Base-by-base conservation (phyloP, 495 filamentous ascomycete species). In the Cercophora samala region DNA sequence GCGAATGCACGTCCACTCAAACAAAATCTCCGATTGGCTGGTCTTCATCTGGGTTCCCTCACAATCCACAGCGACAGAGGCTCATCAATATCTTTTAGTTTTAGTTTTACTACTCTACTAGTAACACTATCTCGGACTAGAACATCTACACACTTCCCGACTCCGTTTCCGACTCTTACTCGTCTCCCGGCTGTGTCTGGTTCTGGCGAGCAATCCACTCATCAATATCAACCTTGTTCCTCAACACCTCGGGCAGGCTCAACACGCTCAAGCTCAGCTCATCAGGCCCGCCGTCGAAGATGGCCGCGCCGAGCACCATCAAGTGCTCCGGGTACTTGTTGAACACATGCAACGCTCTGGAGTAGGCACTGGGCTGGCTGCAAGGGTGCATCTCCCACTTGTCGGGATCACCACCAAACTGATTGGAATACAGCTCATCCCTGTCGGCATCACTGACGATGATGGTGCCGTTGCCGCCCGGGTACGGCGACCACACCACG, bases 371-470 rank as follows among this genome's bases (percentile, higher is more conserved):
- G 0, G 73, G 69, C 70, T 86, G 81, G 0, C 79, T 79, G 52
- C 60, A 63, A 6, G 60, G 25, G 2, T 85, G 74, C 66, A 78
- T 82, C 51, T 79, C 82, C 89, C 89, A 90, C 13, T 81, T 73
- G 24, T 78, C 80, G 3, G 73, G 70, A 52, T 82, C 79, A 9
- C 87, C 88, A 4, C 89, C 77, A 6, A 75, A 78, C 46, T 78
- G 74, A 68, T 90, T 91, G 23, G 86, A 70, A 62, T 87, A 91
- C 3, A 91, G 68, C 22, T 84, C 75, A n/a, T 75, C 74, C 42
- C 79, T 70, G 8, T 79, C 82, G 0, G 83, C 83, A 6, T 78
- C 77, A 66, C 84, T 87, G 29, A 86, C 85, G 24, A 89, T 79
- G 63, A 86, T 82, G 0, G 86, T 87, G 2, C 86, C 86, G 63